Evolutionary conservation across 202 grass and related monocot species (phyloP).

Genomic region (Carex arenaria): DNA sequence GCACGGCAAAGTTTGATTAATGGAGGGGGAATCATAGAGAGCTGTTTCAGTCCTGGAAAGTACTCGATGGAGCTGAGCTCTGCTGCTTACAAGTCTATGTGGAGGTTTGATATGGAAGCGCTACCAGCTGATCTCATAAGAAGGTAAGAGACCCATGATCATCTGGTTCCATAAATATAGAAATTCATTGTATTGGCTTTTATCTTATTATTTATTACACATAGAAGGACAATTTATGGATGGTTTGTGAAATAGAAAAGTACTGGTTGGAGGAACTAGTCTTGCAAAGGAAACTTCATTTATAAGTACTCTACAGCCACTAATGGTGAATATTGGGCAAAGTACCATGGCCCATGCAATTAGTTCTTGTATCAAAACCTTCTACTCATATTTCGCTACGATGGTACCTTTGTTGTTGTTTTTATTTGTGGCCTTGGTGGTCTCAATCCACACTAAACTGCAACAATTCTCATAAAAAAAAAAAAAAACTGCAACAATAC

Average conservation of each 20-base stretch:
- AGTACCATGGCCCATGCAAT: background rate
- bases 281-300: background rate
- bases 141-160: conserved; percentile 20
- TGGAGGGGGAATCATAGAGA: conserved; percentile 75
- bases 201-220: background rate
- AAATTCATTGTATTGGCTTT: background rate
- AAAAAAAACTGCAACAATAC: background rate
- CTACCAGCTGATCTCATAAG: conserved; percentile 65
- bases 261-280: background rate
- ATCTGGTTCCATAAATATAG: background rate
- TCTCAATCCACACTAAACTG: background rate
- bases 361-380: background rate
- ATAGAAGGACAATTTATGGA: background rate
- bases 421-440: background rate
- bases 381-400: background rate
- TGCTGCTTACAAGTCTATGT: conserved; percentile 46
- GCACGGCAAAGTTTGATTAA: conserved; percentile 67
- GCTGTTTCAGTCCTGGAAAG: conserved; percentile 54
- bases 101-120: conserved; percentile 75
- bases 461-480: background rate
- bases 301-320: background rate
- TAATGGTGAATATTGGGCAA: background rate
- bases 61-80: conserved; percentile 71
- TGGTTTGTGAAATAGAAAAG: background rate
- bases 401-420: background rate